These are phyloP conservation scores for Neonectria punicea DNA, from an alignment of 2,329 filamentous ascomycete species.

Conservation along the genomic window DNA sequence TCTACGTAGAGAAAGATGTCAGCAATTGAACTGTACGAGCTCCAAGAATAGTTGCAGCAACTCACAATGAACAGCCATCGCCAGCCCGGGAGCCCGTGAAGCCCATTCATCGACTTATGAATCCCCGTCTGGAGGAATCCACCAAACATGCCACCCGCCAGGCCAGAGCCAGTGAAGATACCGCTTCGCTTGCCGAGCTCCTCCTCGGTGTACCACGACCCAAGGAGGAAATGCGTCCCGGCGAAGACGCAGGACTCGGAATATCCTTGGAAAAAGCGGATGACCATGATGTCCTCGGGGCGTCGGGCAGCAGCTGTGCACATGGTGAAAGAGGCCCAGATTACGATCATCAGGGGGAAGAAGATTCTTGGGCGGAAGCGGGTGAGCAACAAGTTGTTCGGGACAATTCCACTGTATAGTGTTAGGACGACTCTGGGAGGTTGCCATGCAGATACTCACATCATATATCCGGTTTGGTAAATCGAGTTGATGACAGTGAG, in stretches of 20 bases:
- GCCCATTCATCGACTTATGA: constrained; percentile 53
- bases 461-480: constrained; percentile 22
- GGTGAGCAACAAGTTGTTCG: constrained; percentile 66
- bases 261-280: constrained; percentile 37
- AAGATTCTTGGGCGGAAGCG: constrained; percentile 67
- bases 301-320: constrained; percentile 43
- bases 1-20: constrained; percentile 25
- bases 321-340: constrained; percentile 70
- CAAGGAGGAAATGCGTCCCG: constrained; percentile 45
- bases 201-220: constrained; percentile 62
- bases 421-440: neutral
- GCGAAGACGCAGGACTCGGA: constrained; percentile 34
- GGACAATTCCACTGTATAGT: constrained; percentile 58
- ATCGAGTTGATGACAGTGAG: constrained; percentile 47
- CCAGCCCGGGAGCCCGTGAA: constrained; percentile 22
- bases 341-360: constrained; percentile 66
- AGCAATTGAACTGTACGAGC: neutral
- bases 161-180: constrained; percentile 66
- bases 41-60: neutral
- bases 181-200: constrained; percentile 68
- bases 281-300: constrained; percentile 36
- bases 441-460: constrained; percentile 47
- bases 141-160: constrained; percentile 65
- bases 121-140: constrained; percentile 62
- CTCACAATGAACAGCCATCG: constrained; percentile 27